Percentiles rank a stretch among this genome's conserved stretches.
These are phyloP conservation scores for Neodidymelliopsis sp. DNA, from an alignment of 2,329 filamentous ascomycete genomes.

Conservation along the genomic window DNA sequence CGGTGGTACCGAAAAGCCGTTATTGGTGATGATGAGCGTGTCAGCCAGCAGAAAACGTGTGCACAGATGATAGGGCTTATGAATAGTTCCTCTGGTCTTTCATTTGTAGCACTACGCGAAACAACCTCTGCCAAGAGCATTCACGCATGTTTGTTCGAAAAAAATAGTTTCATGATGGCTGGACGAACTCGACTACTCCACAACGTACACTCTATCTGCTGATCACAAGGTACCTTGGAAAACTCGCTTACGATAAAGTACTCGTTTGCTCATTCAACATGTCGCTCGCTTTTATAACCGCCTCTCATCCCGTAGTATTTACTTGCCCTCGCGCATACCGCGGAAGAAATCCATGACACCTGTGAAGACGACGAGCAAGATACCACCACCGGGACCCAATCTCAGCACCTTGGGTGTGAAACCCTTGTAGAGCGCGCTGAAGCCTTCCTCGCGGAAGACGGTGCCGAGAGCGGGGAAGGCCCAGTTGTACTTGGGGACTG, in stretches of 20 bases:
- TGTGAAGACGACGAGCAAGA: conserved; percentile 86
- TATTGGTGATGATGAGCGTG: too few relatives aligned
- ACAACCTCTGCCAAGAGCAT: too few relatives aligned
- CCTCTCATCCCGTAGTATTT: not conserved
- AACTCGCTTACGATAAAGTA: too few relatives aligned
- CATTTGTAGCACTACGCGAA: too few relatives aligned
- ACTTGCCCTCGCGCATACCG: conserved; percentile 61
- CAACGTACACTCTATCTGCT: conserved; percentile 8
- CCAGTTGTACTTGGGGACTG: conserved; percentile 97
- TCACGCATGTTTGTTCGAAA: not conserved
- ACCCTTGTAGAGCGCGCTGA: conserved; percentile 92
- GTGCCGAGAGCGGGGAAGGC: conserved; percentile 86
- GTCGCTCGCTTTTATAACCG: not conserved
- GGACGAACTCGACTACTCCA: not conserved
- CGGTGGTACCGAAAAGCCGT: too few relatives aligned
- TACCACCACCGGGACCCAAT: conserved; percentile 73
- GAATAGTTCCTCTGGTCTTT: too few relatives aligned
- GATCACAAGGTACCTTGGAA: too few relatives aligned
- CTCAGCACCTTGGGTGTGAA: conserved; percentile 94
- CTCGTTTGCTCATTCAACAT: not conserved
- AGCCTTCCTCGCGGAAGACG: conserved; percentile 92
- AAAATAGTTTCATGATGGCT: not conserved
- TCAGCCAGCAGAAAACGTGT: too few relatives aligned
- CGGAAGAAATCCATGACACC: conserved; percentile 93
- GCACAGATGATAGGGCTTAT: too few relatives aligned